These are phyloP conservation scores for Xylaria castorea DNA, from an alignment of 495 filamentous ascomycete genomes.

Conservation along the genomic window DNA sequence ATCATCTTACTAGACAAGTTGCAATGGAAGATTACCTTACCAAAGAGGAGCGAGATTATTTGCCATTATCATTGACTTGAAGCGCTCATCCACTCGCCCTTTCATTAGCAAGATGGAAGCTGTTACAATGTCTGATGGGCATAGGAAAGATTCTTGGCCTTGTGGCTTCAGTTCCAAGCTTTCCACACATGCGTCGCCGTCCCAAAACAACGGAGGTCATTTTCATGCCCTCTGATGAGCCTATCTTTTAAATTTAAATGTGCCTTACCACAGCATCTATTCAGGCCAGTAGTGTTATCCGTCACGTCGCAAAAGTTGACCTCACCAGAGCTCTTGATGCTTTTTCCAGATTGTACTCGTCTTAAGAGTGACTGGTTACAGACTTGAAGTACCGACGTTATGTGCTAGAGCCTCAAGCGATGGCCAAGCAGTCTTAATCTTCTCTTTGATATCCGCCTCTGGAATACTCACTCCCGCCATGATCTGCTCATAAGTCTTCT, in stretches of 20 bases:
- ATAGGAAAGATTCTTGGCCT: neutral
- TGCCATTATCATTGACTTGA: neutral
- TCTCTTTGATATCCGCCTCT: slow-evolving; percentile 23
- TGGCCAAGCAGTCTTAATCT: slow-evolving; percentile 13
- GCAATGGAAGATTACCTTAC: neutral
- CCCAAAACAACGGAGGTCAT: neutral
- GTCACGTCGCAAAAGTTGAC: neutral
- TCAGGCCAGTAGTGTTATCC: neutral
- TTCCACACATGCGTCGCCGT: neutral
- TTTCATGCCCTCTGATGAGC: neutral
- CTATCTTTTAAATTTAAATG: neutral
- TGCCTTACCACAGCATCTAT: slow-evolving; percentile 1
- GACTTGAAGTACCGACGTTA: neutral
- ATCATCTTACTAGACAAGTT: neutral
- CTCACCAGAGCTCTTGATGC: neutral
- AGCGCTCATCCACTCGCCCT: neutral
- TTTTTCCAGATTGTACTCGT: neutral
- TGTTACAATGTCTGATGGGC: neutral
- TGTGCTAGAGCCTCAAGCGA: slow-evolving; percentile 12
- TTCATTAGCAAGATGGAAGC: neutral
- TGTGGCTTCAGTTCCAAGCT: neutral
- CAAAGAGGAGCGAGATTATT: neutral
- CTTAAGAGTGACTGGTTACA: neutral
- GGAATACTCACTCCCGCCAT: slow-evolving; percentile 16
- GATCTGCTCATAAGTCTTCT: slow-evolving; percentile 22